Base-by-base conservation (phyloP, 2,329 filamentous ascomycete species). In the Chaetothyriales sp. region DNA sequence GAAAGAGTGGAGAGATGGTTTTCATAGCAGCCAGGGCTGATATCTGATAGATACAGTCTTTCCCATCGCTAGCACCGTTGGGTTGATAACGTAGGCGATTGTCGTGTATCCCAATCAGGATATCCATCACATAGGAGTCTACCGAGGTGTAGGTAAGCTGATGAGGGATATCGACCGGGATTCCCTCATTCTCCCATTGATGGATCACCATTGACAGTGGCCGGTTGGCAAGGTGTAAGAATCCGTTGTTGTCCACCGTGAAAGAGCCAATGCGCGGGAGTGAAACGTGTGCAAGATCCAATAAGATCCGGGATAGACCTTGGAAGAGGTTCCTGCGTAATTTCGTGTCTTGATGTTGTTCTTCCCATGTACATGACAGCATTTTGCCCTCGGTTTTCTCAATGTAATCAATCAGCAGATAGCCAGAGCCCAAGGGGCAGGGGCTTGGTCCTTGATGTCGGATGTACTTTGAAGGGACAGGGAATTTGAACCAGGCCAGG, bases 1-100 rank as follows among this genome's bases (percentile, higher is more conserved):
- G 60, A 61, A 54, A 66, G 46, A 56, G 65, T 53, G 47, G 60
- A 43, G 51, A 52, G 39, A 56, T 59, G 5, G 57, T 64, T 62
- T 48, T 62, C 62, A 53, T 62, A 55, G 50, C 65, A 57, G 52
- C 59, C 57, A 56, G 56, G 54, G 52, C 61, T 46, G 56, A 50
- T 48, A 60, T 50, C 51, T 59, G 55, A 36, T 50, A 50, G 18
- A 52, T 47, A 36, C 55, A 47, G 46, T 55, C 53, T 22, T 45
- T 49, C 18, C 22, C 18, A 36, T 57, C 48, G 44, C 25, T 47
- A 10, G 56, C 46, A 25, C 57, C 57, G 53, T 63, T 65, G 48
- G 61, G 60, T 47, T 63, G 59, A 54, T 58, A 43, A 18, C 49
- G 48, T 18, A 65, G 54, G 8, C 58, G 60, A 46, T 55, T 63